Conservation (phyloP, 176 grass and related monocot genomes). For the Poa pratensis region DNA sequence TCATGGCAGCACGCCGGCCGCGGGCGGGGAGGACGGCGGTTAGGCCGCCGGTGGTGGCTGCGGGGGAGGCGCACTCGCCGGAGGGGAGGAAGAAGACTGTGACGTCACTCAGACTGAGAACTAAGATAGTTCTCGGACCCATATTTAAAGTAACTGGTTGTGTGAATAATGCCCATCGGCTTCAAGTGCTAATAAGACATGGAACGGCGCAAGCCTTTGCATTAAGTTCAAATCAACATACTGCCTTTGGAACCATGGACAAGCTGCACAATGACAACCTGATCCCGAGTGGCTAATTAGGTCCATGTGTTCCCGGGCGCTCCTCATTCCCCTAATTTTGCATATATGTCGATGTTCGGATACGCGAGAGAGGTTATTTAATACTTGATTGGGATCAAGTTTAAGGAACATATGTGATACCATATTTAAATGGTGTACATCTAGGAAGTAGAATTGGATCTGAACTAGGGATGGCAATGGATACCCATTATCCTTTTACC, state of each 20-base stretch:
- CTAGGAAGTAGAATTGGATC: neutral
- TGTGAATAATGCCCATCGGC: neutral
- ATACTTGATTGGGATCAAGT: neutral
- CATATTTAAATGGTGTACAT: neutral
- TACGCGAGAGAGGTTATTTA: neutral
- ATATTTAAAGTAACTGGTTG: neutral
- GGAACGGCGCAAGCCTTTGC: neutral
- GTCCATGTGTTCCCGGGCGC: neutral
- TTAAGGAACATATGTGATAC: neutral
- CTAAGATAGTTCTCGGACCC: no score
- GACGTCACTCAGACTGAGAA: no score
- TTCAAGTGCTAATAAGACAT: neutral
- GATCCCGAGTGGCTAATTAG: neutral
- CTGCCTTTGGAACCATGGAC: neutral
- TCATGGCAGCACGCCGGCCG: no score
- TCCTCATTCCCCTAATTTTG: neutral
- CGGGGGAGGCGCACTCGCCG: no score
- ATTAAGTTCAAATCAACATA: neutral
- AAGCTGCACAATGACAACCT: neutral
- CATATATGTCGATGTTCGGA: neutral
- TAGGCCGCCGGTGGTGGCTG: no score
- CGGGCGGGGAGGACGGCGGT: no score
- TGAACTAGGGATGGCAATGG: no score
- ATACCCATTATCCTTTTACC: no score
- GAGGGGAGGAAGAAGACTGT: no score